Evolutionary conservation across 2,329 filamentous ascomycete species (phyloP), one percentile per base, ranked within the genome.

Genomic region (Epichloe sp.): DNA sequence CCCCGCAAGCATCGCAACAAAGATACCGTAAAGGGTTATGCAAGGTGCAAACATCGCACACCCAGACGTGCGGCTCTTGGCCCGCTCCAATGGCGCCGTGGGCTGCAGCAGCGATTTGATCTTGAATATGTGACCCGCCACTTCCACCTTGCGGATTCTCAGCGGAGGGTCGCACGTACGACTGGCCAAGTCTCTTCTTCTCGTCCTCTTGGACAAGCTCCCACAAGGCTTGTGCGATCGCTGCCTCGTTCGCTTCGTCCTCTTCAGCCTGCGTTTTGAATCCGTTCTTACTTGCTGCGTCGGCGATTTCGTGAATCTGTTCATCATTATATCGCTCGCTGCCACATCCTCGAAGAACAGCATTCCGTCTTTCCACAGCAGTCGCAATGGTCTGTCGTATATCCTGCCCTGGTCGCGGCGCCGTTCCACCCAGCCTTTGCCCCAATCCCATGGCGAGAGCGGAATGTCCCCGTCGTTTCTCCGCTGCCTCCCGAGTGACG

Each of bases 241-340:
- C 90, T 23, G 79, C 76, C 51, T 95, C 88, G 59, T 95, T 94
- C 3, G 88, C 90, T 58, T 89, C 84, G 51, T 95, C 88, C 63
- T 94, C 86, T 57, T 94, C 88, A 0, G 88, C 88, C 60, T 86
- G 79, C 0, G 89, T 96, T 54, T 77, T 79, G 70, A 94, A 91
- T 0, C 88, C 87, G 56, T 85, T 85, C 52, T 73, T 74, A 5
- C 80, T 80, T 38, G 83, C 85, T 53, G 71, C 71, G 49, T 86
- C 78, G 15, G 72, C 74, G 38, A 86, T 77, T 45, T 82, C 76
- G 3, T 76, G 75, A 19, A 90, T 79, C 60, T 83, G 78, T n/a
- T 74, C 70, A 44, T 83, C 82, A 54, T 80, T 78, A 45, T 79
- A 77, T 37, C 78, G 82, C 12, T 80, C 81, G 52, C 83, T 88